phyloP scores from a whole-genome alignment of 768 basidiomycete genomes.

The Inosperma sp. region DNA sequence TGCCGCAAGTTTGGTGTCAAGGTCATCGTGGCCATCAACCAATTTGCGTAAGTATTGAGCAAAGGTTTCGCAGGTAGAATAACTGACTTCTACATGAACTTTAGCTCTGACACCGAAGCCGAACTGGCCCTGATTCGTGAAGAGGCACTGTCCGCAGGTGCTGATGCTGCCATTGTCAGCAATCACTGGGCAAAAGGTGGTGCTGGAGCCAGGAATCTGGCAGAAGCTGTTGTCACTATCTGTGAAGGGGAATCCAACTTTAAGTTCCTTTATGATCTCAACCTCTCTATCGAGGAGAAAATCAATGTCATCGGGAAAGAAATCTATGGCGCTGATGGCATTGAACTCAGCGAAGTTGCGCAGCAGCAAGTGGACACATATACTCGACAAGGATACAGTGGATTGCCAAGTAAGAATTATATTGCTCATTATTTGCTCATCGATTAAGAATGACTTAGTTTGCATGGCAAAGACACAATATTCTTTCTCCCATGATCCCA shows the following conservation, averaged over 20 bases:
- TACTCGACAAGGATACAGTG: conserved; percentile 80
- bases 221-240: conserved; percentile 84
- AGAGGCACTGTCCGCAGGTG: conserved; percentile 77
- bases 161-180: conserved; percentile 91
- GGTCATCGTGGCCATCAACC: conserved; percentile 93
- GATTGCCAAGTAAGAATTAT: conserved; percentile 63
- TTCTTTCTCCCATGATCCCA: conserved; percentile 93
- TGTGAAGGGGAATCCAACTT: conserved; percentile 83
- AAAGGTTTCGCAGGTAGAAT: neutral
- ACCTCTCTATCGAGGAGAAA: conserved; percentile 82
- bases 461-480: conserved; percentile 99
- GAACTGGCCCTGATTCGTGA: conserved; percentile 83
- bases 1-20: conserved; percentile 94
- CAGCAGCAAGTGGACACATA: conserved; percentile 85
- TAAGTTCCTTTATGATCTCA: conserved; percentile 89
- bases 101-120: conserved; percentile 82
- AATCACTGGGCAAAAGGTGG: conserved; percentile 99
- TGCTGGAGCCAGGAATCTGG: conserved; percentile 81
- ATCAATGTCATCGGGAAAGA: conserved; percentile 83
- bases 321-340: conserved; percentile 92
- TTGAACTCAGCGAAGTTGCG: conserved; percentile 81
- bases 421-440: neutral
- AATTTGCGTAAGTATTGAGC: conserved; percentile 69
- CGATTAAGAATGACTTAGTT: conserved; percentile 42
- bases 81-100: conserved; percentile 4